Evolutionary conservation across 2,329 filamentous ascomycete genomes (phyloP).

Genomic region (Fusarium zealandicum): DNA sequence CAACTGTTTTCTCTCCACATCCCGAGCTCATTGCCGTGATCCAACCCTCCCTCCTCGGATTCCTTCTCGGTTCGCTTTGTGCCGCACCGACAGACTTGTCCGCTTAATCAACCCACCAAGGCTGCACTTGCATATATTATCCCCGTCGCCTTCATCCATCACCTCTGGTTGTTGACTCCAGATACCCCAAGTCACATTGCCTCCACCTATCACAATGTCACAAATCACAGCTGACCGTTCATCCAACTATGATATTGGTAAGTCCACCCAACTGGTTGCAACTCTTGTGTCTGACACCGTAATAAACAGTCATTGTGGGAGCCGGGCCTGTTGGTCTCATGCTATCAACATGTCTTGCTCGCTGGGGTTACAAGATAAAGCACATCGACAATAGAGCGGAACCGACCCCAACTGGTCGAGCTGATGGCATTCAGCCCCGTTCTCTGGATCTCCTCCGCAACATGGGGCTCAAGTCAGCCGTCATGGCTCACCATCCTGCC

Average conservation of each 20-base stretch:
- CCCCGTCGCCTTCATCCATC: constrained; percentile 13
- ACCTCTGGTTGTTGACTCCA: constrained; percentile 5
- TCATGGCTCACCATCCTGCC: constrained; percentile 88
- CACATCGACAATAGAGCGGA: constrained; percentile 91
- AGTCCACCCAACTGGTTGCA: constrained; percentile 1
- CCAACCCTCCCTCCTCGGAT: neutral
- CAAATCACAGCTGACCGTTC: constrained; percentile 29
- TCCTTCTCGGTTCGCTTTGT: constrained; percentile 27
- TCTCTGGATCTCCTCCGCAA: constrained; percentile 87
- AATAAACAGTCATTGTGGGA: constrained; percentile 76
- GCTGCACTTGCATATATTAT: constrained; percentile 29
- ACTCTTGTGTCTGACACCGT: constrained; percentile 32
- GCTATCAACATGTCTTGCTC: constrained; percentile 83
- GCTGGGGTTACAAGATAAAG: constrained; percentile 95
- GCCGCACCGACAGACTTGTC: constrained; percentile 14
- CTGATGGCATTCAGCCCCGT: constrained; percentile 90
- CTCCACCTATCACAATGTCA: constrained; percentile 25
- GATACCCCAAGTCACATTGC: constrained; percentile 8
- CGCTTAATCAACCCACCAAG: constrained; percentile 17
- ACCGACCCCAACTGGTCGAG: constrained; percentile 83
- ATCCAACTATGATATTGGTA: constrained; percentile 57
- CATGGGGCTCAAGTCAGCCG: constrained; percentile 85
- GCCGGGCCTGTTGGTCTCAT: constrained; percentile 89
- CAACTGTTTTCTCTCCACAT: constrained; percentile 23
- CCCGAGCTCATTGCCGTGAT: constrained; percentile 33